phyloP scores from a whole-genome alignment of 257 asterid genomes.

The Echium plantagineum region DNA sequence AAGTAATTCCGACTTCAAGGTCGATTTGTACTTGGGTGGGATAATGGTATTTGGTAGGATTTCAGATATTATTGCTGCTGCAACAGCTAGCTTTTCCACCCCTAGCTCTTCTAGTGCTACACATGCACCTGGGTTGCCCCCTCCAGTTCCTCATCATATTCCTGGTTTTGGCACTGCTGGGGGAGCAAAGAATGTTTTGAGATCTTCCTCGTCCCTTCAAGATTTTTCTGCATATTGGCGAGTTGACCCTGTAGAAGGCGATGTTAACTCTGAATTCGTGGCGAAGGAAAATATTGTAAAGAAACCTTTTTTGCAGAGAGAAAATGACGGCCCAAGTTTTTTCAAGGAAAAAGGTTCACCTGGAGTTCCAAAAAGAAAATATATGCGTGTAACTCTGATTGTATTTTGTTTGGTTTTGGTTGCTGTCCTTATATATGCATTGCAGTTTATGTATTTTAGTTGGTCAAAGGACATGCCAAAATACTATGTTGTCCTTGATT shows the following conservation, averaged over 20 bases:
- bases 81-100: constrained; percentile 34
- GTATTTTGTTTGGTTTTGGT: constrained; percentile 53
- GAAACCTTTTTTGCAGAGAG: constrained; percentile 38
- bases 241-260: constrained; percentile 51
- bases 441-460: constrained; percentile 37
- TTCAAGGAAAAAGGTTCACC: constrained; percentile 59
- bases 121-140: constrained; percentile 57
- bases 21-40: constrained; percentile 12
- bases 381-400: constrained; percentile 37
- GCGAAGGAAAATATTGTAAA: constrained; percentile 23
- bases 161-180: constrained; percentile 26
- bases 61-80: constrained; percentile 44
- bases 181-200: constrained; percentile 35
- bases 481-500: constrained; percentile 78
- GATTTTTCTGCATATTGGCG: constrained; percentile 59
- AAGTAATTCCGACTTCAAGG: constrained; percentile 2
- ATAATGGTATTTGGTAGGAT: constrained; percentile 54
- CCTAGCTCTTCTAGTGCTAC: constrained; percentile 36
- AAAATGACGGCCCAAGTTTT: constrained; percentile 51
- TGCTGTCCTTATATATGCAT: constrained; percentile 36
- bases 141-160: constrained; percentile 42
- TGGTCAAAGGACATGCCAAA: constrained; percentile 54
- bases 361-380: constrained; percentile 36
- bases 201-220: constrained; percentile 77
- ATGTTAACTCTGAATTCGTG: constrained; percentile 25